Base-by-base conservation (phyloP, 2,329 filamentous ascomycete genomes). In the Colletotrichum sp. region DNA sequence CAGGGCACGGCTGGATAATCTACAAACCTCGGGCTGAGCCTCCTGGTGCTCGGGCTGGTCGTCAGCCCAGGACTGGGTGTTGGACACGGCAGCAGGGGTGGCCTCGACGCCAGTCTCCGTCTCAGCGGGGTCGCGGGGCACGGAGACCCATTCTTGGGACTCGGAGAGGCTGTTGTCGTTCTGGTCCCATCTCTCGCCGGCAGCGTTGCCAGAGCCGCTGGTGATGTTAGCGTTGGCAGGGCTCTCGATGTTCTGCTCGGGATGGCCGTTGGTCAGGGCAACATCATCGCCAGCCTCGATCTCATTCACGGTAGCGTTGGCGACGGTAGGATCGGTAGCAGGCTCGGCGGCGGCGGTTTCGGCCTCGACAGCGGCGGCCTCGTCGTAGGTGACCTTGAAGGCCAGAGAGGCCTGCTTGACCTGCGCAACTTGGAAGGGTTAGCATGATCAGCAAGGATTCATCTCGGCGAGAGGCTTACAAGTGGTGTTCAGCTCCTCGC, bases 61-160 rank as follows among this genome's bases (percentile, higher is more conserved):
- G 81, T 98, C 95, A 30, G 95, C 95, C 95, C 95, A 98, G 80
- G 93, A 95, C 82, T 94, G 92, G 34, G 89, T 88, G 80, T 89
- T 89, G 71, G 86, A 82, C 52, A 87, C 84, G 10, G 87, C 86
- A 8, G 91, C 92, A 63, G 92, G 90, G n/a, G 91, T 92, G 30
- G 92, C 91, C 63, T 89, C 86, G 57, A 92, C 83, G 49, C 91
- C 92, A 49, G 89, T 92, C 77, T 97, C 95, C 7, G 94, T 93
- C 88, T 98, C 95, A 68, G 91, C 87, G 63, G 93, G 90, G 81
- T 96, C 92, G 72, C 93, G 92, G 30, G 79, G 71, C 26, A 89
- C 85, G 71, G 88, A 85, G 76, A 98, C 93, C 91, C 95, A 97
- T 79, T 96, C 94, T 82, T 91, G 90, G 3, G 90, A 91, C 52